Evolutionary conservation across 1,139 yeast species (phyloP).

Genomic region (Pichia cactophila): DNA sequence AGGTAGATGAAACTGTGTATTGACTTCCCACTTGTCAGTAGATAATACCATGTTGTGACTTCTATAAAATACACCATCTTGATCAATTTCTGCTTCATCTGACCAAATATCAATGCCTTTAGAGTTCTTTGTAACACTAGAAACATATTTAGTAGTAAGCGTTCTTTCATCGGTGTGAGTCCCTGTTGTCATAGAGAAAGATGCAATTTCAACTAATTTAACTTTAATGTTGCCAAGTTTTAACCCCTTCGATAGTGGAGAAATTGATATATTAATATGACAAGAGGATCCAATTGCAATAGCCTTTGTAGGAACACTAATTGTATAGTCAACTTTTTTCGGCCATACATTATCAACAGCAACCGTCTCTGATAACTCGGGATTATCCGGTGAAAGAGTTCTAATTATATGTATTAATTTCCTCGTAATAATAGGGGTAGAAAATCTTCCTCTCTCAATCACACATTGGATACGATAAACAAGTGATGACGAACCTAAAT

Average conservation of each 20-base stretch:
- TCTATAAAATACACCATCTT: slow-evolving; percentile 27
- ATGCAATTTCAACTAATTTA: slow-evolving; percentile 58
- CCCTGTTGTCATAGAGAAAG: slow-evolving; percentile 52
- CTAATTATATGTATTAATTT: slow-evolving; percentile 79
- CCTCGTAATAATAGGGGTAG: slow-evolving; percentile 54
- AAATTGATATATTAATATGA: slow-evolving; percentile 62
- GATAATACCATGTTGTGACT: slow-evolving; percentile 28
- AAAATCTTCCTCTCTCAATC: slow-evolving; percentile 77
- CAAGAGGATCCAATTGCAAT: slow-evolving; percentile 81
- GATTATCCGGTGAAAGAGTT: slow-evolving; percentile 79
- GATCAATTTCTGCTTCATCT: slow-evolving; percentile 23
- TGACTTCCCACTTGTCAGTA: slow-evolving; percentile 74
- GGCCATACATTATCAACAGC: slow-evolving; percentile 98
- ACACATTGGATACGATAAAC: slow-evolving; percentile 71
- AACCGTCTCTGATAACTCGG: slow-evolving; percentile 84
- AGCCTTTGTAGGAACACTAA: slow-evolving; percentile 82
- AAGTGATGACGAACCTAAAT: slow-evolving; percentile 78
- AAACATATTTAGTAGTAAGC: slow-evolving; percentile 37
- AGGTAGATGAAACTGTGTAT: slow-evolving; percentile 55
- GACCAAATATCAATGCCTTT: slow-evolving; percentile 32
- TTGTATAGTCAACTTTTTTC: slow-evolving; percentile 78
- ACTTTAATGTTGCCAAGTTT: slow-evolving; percentile 64
- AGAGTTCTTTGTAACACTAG: slow-evolving; percentile 26
- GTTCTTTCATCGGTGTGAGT: slow-evolving; percentile 53
- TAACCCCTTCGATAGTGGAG: slow-evolving; percentile 78